Conservation (phyloP, 2,329 filamentous ascomycete species). For the Fusarium citri region DNA sequence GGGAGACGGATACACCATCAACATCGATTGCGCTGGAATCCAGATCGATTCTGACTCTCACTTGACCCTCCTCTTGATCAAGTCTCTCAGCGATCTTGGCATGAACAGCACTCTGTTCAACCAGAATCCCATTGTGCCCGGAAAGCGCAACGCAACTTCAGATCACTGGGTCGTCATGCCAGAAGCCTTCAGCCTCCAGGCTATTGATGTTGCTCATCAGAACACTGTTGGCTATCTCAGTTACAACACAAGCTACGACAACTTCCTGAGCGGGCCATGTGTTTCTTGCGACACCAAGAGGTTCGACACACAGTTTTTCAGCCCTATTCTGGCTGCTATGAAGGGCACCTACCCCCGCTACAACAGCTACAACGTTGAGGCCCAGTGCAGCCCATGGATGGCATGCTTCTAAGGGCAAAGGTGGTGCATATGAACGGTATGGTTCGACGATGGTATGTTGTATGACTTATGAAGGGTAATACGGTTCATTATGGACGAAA, state of each 20-base stretch:
- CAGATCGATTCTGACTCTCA: slow-evolving; percentile 55
- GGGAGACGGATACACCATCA: slow-evolving; percentile 53
- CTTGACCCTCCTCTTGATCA: slow-evolving; percentile 55
- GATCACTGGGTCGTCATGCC: slow-evolving; percentile 56
- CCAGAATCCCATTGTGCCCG: slow-evolving; percentile 53
- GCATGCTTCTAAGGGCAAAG: slow-evolving; percentile 41
- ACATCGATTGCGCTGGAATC: slow-evolving; percentile 52
- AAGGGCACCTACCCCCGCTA: slow-evolving; percentile 55
- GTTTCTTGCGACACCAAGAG: slow-evolving; percentile 51
- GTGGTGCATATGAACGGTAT: background rate
- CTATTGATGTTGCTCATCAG: slow-evolving; percentile 49
- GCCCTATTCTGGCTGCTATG: slow-evolving; percentile 53
- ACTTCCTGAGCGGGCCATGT: slow-evolving; percentile 53
- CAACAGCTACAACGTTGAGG: slow-evolving; percentile 53
- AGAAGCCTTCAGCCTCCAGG: slow-evolving; percentile 52
- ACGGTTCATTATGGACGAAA: background rate
- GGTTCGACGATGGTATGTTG: slow-evolving; percentile 16
- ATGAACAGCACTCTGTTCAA: slow-evolving; percentile 56
- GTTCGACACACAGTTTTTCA: slow-evolving; percentile 53
- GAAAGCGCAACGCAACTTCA: slow-evolving; percentile 45
- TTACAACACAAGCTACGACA: slow-evolving; percentile 54
- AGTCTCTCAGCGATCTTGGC: slow-evolving; percentile 53
- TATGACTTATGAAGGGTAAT: slow-evolving; percentile 15
- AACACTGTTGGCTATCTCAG: slow-evolving; percentile 51
- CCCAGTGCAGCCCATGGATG: slow-evolving; percentile 55